These are phyloP conservation scores for Pythium insidiosum DNA, from an alignment of 352 stramenopile species.

Conservation along the genomic window DNA sequence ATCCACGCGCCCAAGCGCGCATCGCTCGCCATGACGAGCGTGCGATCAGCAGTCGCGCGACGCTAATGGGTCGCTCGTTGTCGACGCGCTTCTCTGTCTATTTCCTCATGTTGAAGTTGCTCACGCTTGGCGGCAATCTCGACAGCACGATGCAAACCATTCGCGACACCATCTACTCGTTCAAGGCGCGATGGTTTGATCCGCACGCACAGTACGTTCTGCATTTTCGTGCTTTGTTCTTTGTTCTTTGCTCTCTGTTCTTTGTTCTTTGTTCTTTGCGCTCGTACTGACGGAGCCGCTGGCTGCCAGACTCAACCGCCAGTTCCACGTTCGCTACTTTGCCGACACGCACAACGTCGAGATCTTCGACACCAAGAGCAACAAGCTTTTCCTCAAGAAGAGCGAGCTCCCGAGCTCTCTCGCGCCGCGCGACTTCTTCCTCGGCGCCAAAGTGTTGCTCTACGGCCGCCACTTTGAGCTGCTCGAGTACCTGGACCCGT, in stretches of 20 bases:
- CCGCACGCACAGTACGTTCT: slow-evolving; percentile 51
- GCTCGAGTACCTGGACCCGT: slow-evolving; percentile 74
- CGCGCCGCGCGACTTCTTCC: slow-evolving; percentile 67
- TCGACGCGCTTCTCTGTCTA: neutral
- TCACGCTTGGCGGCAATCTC: too few relatives aligned
- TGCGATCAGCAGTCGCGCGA: too few relatives aligned
- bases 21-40: too few relatives aligned
- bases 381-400: slow-evolving; percentile 89
- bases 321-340: slow-evolving; percentile 79
- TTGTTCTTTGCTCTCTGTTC: too few relatives aligned
- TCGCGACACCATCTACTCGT: slow-evolving; percentile 72
- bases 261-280: too few relatives aligned
- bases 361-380: slow-evolving; percentile 85
- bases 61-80: too few relatives aligned
- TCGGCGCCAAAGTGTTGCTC: slow-evolving; percentile 74
- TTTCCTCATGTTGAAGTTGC: too few relatives aligned
- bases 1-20: too few relatives aligned
- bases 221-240: neutral
- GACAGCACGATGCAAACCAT: slow-evolving; percentile 38
- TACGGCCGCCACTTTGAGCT: slow-evolving; percentile 82
- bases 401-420: slow-evolving; percentile 70
- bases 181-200: slow-evolving; percentile 79
- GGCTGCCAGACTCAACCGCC: slow-evolving; percentile 48
- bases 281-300: neutral
- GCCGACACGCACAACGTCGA: slow-evolving; percentile 72